phyloP scores from a whole-genome alignment of 768 basidiomycete species.

The Auriscalpium orientale region DNA sequence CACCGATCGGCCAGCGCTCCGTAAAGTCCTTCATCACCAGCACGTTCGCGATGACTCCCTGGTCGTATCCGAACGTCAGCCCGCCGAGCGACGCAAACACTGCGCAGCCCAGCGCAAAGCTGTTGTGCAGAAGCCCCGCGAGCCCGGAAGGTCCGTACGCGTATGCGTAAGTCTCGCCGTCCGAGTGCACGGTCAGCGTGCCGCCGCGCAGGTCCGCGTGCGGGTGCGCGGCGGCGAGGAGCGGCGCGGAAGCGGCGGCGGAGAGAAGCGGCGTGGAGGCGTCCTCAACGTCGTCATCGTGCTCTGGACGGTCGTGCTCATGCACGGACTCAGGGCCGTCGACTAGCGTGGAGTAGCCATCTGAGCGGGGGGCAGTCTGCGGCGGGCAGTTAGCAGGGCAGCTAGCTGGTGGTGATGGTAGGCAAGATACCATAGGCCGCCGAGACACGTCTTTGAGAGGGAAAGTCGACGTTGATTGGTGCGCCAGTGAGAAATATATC shows the following conservation, averaged over 20 bases:
- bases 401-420: too few relatives aligned
- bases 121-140: constrained; percentile 54
- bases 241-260: neutral
- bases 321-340: too few relatives aligned
- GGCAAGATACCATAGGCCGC: too few relatives aligned
- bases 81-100: constrained; percentile 74
- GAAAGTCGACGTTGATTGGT: neutral
- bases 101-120: constrained; percentile 58
- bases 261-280: constrained; percentile 7
- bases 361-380: neutral
- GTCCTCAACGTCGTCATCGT: constrained; percentile 1
- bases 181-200: constrained; percentile 8
- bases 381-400: too few relatives aligned
- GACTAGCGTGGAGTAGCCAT: constrained; percentile 1
- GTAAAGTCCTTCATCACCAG: constrained; percentile 76
- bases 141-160: constrained; percentile 69
- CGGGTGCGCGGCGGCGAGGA: neutral
- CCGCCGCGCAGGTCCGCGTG: constrained; percentile 7
- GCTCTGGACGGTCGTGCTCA: neutral
- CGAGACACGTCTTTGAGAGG: too few relatives aligned
- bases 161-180: constrained; percentile 43
- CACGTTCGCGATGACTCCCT: constrained; percentile 82
- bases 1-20: constrained; percentile 58
- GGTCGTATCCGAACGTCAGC: constrained; percentile 75
- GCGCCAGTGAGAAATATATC: neutral